A percentile compares a stretch with the other conserved stretches of the same genome.
Conservation (phyloP, 139 green algal species). For the Deuterostichococcus epilithicus region DNA sequence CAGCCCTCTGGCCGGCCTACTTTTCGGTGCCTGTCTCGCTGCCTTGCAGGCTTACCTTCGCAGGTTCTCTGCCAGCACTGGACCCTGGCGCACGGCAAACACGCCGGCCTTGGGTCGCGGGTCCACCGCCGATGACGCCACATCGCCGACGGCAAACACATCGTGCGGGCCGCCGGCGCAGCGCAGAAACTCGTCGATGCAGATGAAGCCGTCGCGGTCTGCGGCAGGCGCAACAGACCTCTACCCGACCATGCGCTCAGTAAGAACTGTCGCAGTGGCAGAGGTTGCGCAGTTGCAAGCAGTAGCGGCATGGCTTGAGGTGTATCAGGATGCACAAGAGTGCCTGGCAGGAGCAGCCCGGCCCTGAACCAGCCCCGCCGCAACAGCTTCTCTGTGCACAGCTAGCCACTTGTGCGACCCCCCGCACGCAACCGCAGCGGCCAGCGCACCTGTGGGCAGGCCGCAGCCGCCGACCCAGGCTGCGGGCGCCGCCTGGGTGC, state of each 20-base stretch:
- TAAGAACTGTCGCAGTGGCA: too few species aligned
- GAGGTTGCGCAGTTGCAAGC: too few species aligned
- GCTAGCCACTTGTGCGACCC: neutral
- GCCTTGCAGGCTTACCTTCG: slow-evolving; percentile 15
- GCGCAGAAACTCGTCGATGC: slow-evolving; percentile 68
- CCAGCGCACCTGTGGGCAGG: slow-evolving; percentile 46
- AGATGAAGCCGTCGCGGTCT: slow-evolving; percentile 77
- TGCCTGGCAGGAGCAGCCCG: neutral
- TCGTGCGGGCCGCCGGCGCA: slow-evolving; percentile 35
- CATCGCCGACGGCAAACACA: slow-evolving; percentile 93
- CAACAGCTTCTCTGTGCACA: neutral
- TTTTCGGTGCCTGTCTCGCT: too few species aligned
- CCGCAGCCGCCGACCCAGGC: slow-evolving; percentile 66
- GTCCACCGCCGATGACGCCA: slow-evolving; percentile 58
- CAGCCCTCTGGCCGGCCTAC: too few species aligned
- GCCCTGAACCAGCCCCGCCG: too few species aligned
- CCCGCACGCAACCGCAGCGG: neutral
- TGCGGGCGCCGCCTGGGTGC: slow-evolving; percentile 76
- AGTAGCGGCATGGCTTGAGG: too few species aligned
- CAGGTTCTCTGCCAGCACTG: slow-evolving; percentile 82
- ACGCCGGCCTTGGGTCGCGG: slow-evolving; percentile 96
- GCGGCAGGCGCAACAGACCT: slow-evolving; percentile 1
- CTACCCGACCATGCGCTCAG: too few species aligned
- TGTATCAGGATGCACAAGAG: too few species aligned
- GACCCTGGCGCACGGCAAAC: slow-evolving; percentile 87